These are phyloP conservation scores for Colletotrichum australisinense DNA, from an alignment of 2,329 filamentous ascomycete genomes.

Conservation along the genomic window DNA sequence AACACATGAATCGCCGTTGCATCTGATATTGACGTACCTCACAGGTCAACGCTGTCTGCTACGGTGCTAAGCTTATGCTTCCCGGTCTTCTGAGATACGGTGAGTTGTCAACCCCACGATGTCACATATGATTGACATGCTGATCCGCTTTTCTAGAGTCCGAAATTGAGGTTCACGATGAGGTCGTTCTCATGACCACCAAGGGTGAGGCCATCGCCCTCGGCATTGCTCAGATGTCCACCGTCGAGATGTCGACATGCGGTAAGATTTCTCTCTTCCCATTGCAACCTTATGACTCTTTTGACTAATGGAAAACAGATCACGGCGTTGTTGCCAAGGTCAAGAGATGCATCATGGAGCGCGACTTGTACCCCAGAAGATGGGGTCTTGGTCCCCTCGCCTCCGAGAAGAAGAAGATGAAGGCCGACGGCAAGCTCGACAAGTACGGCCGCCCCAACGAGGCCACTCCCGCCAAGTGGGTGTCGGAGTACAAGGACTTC, in stretches of 20 bases:
- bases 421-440: constrained; percentile 96
- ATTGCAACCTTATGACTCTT: background rate
- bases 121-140: constrained; percentile 40
- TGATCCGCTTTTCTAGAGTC: constrained; percentile 67
- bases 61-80: constrained; percentile 99
- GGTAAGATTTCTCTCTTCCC: constrained; percentile 18
- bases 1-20: background rate
- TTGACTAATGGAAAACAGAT: constrained; percentile 57
- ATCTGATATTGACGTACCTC: constrained; percentile 19
- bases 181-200: constrained; percentile 97
- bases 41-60: constrained; percentile 92
- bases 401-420: constrained; percentile 99
- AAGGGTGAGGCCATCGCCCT: constrained; percentile 99
- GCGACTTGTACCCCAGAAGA: constrained; percentile 94
- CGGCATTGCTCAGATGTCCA: constrained; percentile 97
- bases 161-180: constrained; percentile 93
- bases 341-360: constrained; percentile 99
- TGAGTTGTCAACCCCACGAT: constrained; percentile 54
- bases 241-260: constrained; percentile 95
- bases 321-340: constrained; percentile 98
- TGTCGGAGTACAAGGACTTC: constrained; percentile 91
- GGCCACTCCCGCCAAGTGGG: constrained; percentile 93
- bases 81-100: constrained; percentile 93
- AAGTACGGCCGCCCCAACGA: constrained; percentile 96
- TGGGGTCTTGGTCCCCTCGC: constrained; percentile 97